phyloP scores from a whole-genome alignment of 2,329 filamentous ascomycete genomes.

The Alternaria atra region DNA sequence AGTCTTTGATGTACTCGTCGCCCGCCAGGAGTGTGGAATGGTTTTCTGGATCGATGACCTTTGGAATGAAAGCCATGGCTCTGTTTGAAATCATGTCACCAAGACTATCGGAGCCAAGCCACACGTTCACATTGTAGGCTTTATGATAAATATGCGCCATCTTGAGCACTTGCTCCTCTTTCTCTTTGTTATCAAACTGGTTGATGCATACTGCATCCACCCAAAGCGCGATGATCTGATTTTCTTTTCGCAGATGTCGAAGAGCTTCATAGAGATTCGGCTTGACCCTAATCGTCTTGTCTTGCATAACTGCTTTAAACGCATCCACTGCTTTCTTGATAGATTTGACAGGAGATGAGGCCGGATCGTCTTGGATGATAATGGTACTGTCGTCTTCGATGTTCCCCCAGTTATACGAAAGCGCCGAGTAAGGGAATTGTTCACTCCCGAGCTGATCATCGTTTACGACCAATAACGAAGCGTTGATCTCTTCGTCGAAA shows the following conservation, averaged over 20 bases:
- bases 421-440: not conserved
- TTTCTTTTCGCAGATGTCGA: too few species aligned
- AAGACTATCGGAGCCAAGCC: not conserved
- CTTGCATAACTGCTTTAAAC: too few species aligned
- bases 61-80: not conserved
- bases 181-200: not conserved
- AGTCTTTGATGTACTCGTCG: not conserved
- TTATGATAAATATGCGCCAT: not conserved
- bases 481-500: not conserved
- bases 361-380: too few species aligned
- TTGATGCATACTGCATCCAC: too few species aligned
- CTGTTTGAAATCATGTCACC: not conserved
- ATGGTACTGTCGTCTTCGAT: too few species aligned
- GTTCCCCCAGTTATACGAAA: not conserved
- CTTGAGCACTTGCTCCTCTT: not conserved
- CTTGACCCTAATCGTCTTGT: too few species aligned
- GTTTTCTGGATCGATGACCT: not conserved
- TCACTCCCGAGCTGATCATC: not conserved
- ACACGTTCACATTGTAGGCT: not conserved
- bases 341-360: too few species aligned
- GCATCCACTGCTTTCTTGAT: too few species aligned
- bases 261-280: too few species aligned
- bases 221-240: too few species aligned
- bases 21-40: not conserved
- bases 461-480: not conserved